Percentiles rank a stretch among this genome's conserved stretches.
Conservation (phyloP, 2,329 filamentous ascomycete genomes). For the Penicillium nordicum region DNA sequence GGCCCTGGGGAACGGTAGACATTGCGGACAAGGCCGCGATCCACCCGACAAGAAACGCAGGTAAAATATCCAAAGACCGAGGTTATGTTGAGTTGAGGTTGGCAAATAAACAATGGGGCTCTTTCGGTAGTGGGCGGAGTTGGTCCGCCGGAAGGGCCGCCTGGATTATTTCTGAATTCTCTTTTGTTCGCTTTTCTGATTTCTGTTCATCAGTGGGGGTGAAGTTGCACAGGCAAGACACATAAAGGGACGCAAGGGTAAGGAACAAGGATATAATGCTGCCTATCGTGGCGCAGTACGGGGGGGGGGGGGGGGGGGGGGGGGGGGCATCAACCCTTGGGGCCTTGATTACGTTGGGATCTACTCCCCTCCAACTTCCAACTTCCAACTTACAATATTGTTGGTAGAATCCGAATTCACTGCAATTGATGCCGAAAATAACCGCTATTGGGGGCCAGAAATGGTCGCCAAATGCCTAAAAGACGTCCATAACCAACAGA, state of each 20-base stretch:
- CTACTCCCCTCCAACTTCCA: constrained; percentile 2
- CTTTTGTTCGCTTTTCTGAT: neutral
- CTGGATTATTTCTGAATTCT: neutral
- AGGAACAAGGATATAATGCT: constrained; percentile 13
- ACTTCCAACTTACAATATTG: neutral
- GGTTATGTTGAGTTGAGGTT: constrained; percentile 2
- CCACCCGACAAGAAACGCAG: constrained; percentile 15
- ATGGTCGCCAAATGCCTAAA: neutral
- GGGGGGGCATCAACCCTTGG: constrained; percentile 1
- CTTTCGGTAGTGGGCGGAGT: constrained; percentile 15
- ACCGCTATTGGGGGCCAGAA: neutral
- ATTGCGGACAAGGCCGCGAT: constrained; percentile 26
- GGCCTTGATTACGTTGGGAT: constrained; percentile 12
- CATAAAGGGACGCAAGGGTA: constrained; percentile 15
- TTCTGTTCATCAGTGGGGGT: neutral
- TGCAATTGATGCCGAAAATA: neutral
- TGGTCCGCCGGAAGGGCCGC: neutral
- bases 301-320: constrained; percentile 8
- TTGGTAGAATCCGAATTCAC: neutral
- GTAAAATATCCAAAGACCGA: neutral
- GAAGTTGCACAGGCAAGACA: constrained; percentile 1
- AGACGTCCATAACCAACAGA: neutral
- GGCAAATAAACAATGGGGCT: constrained; percentile 19
- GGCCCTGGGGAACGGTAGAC: constrained; percentile 27
- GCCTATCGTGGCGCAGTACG: constrained; percentile 25